A percentile compares a stretch with the other conserved stretches of the same genome.
Evolutionary conservation across 1,139 yeast species (phyloP).

Genomic region (Hyphopichia pseudoburtonii): DNA sequence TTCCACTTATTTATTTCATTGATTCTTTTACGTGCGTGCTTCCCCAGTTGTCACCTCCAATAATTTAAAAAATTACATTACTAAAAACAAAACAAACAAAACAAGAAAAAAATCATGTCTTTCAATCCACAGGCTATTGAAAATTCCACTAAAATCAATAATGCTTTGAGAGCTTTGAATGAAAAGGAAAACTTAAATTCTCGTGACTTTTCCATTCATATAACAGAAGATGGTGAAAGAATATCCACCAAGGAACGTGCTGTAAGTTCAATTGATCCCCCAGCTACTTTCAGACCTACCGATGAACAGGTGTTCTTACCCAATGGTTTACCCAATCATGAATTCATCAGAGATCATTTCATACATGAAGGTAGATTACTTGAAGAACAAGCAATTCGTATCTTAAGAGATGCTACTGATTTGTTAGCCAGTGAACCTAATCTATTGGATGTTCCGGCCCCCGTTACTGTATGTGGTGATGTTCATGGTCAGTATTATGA

Average conservation of each 20-base stretch:
- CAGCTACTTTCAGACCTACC: slow-evolving; percentile 64
- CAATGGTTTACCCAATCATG: slow-evolving; percentile 71
- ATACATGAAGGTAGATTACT: slow-evolving; percentile 76
- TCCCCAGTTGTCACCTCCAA: too few relatives aligned
- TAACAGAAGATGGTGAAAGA: slow-evolving; percentile 67
- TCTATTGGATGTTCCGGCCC: slow-evolving; percentile 79
- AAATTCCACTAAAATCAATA: slow-evolving; percentile 63
- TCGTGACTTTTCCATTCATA: slow-evolving; percentile 54
- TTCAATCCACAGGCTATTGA: not conserved
- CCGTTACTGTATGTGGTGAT: slow-evolving; percentile 96
- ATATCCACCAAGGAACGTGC: slow-evolving; percentile 71
- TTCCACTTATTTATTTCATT: too few relatives aligned
- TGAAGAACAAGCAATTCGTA: slow-evolving; percentile 69
- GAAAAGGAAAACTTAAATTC: slow-evolving; percentile 33
- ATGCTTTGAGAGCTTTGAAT: slow-evolving; percentile 74
- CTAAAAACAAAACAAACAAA: too few relatives aligned
- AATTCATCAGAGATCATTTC: slow-evolving; percentile 72
- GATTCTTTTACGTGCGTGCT: too few relatives aligned
- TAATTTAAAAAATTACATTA: too few relatives aligned
- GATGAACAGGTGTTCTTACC: slow-evolving; percentile 65
- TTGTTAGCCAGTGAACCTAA: slow-evolving; percentile 76
- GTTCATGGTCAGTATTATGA: slow-evolving; percentile 95
- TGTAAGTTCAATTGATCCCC: slow-evolving; percentile 63
- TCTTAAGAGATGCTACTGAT: slow-evolving; percentile 66
- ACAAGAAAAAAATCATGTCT: too few relatives aligned